Evolutionary conservation across 2,329 filamentous ascomycete genomes (phyloP).

Genomic region (Didymella arachidicola): DNA sequence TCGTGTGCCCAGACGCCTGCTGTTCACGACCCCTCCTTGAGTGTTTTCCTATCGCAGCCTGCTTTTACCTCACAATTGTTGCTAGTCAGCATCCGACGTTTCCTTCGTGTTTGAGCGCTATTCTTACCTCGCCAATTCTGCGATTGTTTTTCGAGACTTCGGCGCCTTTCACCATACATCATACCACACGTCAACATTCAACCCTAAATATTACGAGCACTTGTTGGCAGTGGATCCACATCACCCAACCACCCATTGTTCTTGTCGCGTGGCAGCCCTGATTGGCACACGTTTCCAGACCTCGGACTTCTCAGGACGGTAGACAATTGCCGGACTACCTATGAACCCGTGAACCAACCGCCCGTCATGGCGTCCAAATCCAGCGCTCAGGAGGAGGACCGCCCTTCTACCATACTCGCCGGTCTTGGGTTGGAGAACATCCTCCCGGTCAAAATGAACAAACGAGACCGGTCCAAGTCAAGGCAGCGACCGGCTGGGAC

Average conservation of each 20-base stretch:
- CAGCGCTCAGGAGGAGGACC: slow-evolving; percentile 27
- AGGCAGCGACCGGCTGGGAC: slow-evolving; percentile 30
- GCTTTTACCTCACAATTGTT: slow-evolving; percentile 8
- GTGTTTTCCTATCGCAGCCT: slow-evolving; percentile 8
- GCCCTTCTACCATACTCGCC: slow-evolving; percentile 28
- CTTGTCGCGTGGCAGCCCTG: slow-evolving; percentile 21
- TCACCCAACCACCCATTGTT: slow-evolving; percentile 13
- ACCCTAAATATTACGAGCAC: slow-evolving; percentile 15
- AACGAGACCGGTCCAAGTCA: slow-evolving; percentile 31
- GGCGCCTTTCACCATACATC: slow-evolving; percentile 11
- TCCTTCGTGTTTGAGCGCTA: slow-evolving; percentile 22
- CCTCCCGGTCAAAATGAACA: slow-evolving; percentile 37
- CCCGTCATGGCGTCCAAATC: slow-evolving; percentile 23
- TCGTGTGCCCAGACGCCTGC: slow-evolving; percentile 16
- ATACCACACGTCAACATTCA: slow-evolving; percentile 19
- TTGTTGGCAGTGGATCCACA: slow-evolving; percentile 18
- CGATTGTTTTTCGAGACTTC: slow-evolving; percentile 15
- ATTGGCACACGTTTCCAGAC: slow-evolving; percentile 5
- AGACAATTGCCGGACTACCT: slow-evolving; percentile 1
- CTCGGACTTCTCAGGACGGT: not conserved
- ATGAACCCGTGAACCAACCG: slow-evolving; percentile 7
- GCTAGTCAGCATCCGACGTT: slow-evolving; percentile 18
- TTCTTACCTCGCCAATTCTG: slow-evolving; percentile 12
- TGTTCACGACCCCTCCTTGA: slow-evolving; percentile 18
- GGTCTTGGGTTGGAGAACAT: slow-evolving; percentile 42